phyloP scores from a whole-genome alignment of 441 rosid species.

The Theobroma grandiflorum region DNA sequence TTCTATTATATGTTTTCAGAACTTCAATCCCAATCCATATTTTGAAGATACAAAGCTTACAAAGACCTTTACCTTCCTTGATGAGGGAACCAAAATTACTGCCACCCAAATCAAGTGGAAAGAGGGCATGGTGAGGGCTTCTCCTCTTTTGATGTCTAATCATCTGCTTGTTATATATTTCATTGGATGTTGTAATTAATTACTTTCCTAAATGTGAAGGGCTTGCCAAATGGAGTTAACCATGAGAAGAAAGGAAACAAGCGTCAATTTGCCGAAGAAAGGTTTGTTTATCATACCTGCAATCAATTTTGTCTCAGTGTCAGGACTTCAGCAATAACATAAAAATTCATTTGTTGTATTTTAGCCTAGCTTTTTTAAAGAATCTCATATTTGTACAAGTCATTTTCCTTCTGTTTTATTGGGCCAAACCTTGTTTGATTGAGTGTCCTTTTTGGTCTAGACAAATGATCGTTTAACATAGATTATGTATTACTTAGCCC shows the following conservation, averaged over 20 bases:
- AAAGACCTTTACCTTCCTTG: conserved; percentile 82
- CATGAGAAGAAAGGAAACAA: conserved; percentile 93
- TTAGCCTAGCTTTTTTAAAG: neutral
- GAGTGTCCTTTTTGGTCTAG: neutral
- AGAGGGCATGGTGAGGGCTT: conserved; percentile 74
- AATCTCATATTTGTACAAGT: neutral
- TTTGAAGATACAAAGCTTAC: conserved; percentile 88
- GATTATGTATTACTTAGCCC: neutral
- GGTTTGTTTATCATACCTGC: conserved; percentile 47
- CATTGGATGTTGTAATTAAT: conserved; percentile 25
- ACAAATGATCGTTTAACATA: conserved; percentile 2
- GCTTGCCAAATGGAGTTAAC: conserved; percentile 81
- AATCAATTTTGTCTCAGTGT: neutral
- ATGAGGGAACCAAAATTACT: conserved; percentile 79
- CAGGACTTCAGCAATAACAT: neutral
- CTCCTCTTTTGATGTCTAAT: neutral
- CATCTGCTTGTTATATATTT: conserved; percentile 14
- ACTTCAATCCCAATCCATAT: conserved; percentile 81
- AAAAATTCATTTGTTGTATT: conserved; percentile 1
- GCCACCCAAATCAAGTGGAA: conserved; percentile 95
- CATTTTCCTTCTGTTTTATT: conserved; percentile 2
- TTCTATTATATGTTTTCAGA: conserved; percentile 45
- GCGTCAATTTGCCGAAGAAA: conserved; percentile 70
- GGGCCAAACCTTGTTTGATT: neutral
- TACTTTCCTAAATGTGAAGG: conserved; percentile 54